Percentiles rank a stretch among this genome's conserved stretches.
phyloP scores from a whole-genome alignment of 768 basidiomycete species.

The Candolleomyces aberdarensis region DNA sequence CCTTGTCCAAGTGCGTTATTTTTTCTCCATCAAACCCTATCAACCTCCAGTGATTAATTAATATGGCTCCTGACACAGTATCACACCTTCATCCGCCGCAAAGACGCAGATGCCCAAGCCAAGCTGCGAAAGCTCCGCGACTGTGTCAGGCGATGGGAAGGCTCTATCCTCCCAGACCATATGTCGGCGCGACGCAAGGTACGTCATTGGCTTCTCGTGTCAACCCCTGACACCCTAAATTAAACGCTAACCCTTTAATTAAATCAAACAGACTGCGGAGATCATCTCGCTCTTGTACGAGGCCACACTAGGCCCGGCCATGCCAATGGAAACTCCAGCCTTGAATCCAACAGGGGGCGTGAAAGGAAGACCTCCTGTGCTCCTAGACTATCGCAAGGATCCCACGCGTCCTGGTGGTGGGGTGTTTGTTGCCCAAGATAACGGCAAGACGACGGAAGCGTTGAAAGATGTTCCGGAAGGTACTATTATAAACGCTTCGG shows the following conservation, averaged over 20 bases:
- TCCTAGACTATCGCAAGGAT: conserved; percentile 76
- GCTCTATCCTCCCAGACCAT: conserved; percentile 83
- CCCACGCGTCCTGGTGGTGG: conserved; percentile 82
- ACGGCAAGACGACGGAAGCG: conserved; percentile 38
- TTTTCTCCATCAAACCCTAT: background rate
- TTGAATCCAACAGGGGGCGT: conserved; percentile 80
- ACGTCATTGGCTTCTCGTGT: conserved; percentile 13
- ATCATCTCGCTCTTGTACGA: conserved; percentile 90
- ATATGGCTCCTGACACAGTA: conserved; percentile 49
- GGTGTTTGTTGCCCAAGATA: conserved; percentile 68
- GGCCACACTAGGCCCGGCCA: conserved; percentile 76
- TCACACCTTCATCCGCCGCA: conserved; percentile 87
- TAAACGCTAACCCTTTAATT: background rate
- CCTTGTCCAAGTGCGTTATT: conserved; percentile 71
- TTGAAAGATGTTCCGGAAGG: conserved; percentile 56
- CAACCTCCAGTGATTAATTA: conserved; percentile 4
- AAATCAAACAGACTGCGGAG: conserved; percentile 70
- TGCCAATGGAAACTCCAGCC: conserved; percentile 53
- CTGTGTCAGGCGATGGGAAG: conserved; percentile 85
- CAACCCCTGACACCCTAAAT: background rate
- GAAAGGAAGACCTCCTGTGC: conserved; percentile 48
- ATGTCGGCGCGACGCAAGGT: conserved; percentile 93
- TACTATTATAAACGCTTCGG: conserved; percentile 46
- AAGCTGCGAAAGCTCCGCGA: conserved; percentile 81
- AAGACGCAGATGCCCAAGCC: conserved; percentile 69